Base-by-base conservation (phyloP, 73 alveolate genomes). In the Diophrys appendiculata region DNA sequence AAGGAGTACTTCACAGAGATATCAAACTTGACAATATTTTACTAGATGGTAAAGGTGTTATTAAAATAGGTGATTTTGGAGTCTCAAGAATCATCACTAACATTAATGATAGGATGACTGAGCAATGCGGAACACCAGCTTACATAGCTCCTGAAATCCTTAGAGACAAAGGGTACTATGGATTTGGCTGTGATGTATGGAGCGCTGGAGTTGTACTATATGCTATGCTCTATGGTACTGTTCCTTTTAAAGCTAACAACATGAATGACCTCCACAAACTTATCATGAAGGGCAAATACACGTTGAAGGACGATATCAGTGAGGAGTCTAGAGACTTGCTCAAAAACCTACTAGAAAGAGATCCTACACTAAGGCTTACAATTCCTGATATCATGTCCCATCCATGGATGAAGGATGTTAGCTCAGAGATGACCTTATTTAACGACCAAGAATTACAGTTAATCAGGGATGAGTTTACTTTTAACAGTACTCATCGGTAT, bases 71-170 rank as follows among this genome's bases (percentile, higher is more conserved):
- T 78, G 99, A 97, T 89, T 97, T 96, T 52, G 99, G 99, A 1
- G 98, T 97, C 32, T 90, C 98, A 14, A 97, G 94, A 81, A 34
- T 81, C 60, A 78, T 92, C 32, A 87, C 73, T 33, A 91, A 88
- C 60, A n/a, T n/a, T n/a, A 98, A 97, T 11, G 93, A 94, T 64
- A 91, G 83, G 34, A 91, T 97, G 87, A 86, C 87, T 22, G 99
- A 97, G 76, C 92, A 97, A 79, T 97, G 99, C 72, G 99, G 99
- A 27, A 97, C 99, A 0, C 99, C 99, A 0, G 99, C 99, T 25
- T 97, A 96, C 88, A 91, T 97, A 22, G 99, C 99, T 2, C 99
- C 99, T 28, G 99, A 97, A 91, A 95, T 97, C n/a, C 92, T 97
- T 34, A 92, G 84, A 79, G 96, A 96, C 69, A 73, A 88, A 73